These are phyloP conservation scores for Chlamydomonas reinhardtii DNA, from an alignment of 163 green algal species.

Conservation along the genomic window DNA sequence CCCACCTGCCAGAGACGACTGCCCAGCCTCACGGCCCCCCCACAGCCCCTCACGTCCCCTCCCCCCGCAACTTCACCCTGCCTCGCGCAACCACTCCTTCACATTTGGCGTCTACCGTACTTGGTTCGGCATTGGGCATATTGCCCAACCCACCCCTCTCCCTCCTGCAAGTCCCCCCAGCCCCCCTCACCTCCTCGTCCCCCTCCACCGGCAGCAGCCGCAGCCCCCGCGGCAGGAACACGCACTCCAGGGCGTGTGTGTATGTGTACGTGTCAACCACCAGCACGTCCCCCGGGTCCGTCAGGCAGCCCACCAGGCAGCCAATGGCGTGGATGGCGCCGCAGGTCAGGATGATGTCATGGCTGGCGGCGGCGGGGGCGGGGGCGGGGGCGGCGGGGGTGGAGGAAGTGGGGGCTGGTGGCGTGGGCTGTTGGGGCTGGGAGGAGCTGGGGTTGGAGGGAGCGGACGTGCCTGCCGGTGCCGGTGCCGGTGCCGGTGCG, in stretches of 20 bases:
- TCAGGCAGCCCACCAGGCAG: constrained; percentile 46
- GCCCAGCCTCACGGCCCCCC: too few species aligned
- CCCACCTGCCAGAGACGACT: too few species aligned
- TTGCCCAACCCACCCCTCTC: too few species aligned
- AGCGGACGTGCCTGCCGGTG: background rate
- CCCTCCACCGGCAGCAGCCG: constrained; percentile 59
- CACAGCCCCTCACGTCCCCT: too few species aligned
- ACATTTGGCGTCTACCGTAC: too few species aligned
- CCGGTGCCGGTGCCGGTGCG: too few species aligned
- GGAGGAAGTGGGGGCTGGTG: background rate
- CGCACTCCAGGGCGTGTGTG: constrained; percentile 73
- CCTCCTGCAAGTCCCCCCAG: background rate
- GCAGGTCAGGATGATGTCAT: constrained; percentile 64
- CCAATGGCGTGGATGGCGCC: constrained; percentile 73
- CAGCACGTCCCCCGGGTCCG: constrained; percentile 35
- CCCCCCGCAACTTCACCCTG: too few species aligned
- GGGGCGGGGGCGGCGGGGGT: background rate
- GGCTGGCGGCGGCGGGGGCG: background rate
- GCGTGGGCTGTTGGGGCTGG: background rate
- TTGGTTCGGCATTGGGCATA: too few species aligned
- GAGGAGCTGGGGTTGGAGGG: background rate
- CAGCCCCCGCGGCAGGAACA: constrained; percentile 68
- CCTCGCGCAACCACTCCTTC: too few species aligned
- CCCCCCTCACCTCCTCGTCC: background rate
- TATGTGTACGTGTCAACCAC: constrained; percentile 83